Evolutionary conservation across 495 filamentous ascomycete species (phyloP).

Genomic region (Cetradonia linearis): DNA sequence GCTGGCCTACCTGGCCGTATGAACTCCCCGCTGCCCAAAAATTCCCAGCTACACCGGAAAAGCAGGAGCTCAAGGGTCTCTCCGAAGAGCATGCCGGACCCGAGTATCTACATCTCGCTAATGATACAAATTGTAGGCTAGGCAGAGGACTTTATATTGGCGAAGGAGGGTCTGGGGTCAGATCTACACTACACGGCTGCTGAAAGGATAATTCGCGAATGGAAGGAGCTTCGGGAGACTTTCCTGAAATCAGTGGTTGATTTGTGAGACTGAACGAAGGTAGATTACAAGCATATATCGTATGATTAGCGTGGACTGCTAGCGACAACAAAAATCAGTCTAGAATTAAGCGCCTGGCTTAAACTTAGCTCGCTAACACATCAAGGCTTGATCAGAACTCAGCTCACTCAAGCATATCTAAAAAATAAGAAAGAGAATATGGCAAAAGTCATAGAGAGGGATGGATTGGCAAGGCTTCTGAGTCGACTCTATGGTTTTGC

Average conservation of each 20-base stretch:
- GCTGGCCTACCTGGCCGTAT: slow-evolving; percentile 18
- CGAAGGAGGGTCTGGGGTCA: neutral
- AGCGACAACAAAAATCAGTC: no score
- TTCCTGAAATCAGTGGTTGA: neutral
- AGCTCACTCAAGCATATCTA: no score
- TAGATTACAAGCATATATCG: no score
- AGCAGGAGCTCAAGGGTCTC: slow-evolving; percentile 25
- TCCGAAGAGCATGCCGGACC: slow-evolving; percentile 29
- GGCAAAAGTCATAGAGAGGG: no score
- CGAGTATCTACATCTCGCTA: slow-evolving; percentile 24
- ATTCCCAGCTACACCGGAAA: slow-evolving; percentile 20
- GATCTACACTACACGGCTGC: slow-evolving; percentile 5
- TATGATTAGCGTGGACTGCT: no score
- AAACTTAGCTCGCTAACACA: no score
- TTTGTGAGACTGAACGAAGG: no score
- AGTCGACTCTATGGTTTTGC: no score
- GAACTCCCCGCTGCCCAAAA: slow-evolving; percentile 17
- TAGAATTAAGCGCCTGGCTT: no score
- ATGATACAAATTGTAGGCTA: slow-evolving; percentile 22
- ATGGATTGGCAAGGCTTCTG: no score
- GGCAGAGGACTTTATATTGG: slow-evolving; percentile 20
- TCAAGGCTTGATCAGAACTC: no score
- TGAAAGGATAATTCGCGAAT: slow-evolving; percentile 4
- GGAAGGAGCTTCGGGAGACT: slow-evolving; percentile 2
- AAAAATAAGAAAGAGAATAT: no score